Conservation (phyloP, 257 asterid species). For the Solanum sitiens region DNA sequence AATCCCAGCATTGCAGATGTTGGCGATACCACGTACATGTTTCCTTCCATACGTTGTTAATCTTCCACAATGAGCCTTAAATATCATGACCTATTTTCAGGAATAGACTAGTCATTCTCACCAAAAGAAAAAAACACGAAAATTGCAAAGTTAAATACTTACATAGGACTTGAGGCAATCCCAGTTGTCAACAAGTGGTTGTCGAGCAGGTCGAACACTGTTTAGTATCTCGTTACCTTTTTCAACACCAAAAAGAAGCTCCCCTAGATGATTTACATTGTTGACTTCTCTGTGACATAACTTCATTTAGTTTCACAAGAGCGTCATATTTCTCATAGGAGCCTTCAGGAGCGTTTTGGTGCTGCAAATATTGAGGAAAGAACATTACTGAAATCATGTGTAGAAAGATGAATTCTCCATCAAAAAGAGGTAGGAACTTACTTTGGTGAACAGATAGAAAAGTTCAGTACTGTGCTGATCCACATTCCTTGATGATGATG, state of each 20-base stretch:
- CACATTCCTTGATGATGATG: constrained; percentile 37
- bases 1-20: constrained; percentile 82
- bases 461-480: constrained; percentile 85
- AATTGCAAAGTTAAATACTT: background rate
- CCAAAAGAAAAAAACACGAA: background rate
- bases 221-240: constrained; percentile 50
- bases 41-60: constrained; percentile 82
- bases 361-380: constrained; percentile 5
- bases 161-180: constrained; percentile 79
- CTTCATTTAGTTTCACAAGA: constrained; percentile 63
- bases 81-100: constrained; percentile 38
- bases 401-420: background rate
- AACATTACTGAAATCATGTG: background rate
- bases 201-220: constrained; percentile 46
- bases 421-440: background rate
- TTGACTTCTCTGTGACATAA: constrained; percentile 60
- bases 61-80: constrained; percentile 68
- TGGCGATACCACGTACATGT: constrained; percentile 83
- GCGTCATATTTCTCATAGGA: constrained; percentile 66
- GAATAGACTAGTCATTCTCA: background rate
- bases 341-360: constrained; percentile 63
- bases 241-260: constrained; percentile 71
- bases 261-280: constrained; percentile 54
- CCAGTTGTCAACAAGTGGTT: constrained; percentile 19
- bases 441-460: constrained; percentile 82